Evolutionary conservation across 331 rosid genomes (phyloP).

Genomic region (Dryas integrifolia): DNA sequence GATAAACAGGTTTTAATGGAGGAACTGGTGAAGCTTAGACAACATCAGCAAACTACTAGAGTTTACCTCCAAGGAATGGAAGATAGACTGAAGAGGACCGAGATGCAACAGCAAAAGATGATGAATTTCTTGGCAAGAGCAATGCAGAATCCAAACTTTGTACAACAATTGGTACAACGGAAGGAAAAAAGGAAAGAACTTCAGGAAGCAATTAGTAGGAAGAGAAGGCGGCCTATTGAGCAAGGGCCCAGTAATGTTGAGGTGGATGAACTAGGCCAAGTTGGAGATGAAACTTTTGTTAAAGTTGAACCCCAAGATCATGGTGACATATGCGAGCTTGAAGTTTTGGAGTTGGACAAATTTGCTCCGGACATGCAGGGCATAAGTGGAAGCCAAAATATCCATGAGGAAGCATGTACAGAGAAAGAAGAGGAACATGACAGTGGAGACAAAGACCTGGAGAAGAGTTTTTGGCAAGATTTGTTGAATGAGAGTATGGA

Average conservation of each 20-base stretch:
- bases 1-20: conserved; percentile 64
- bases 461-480: conserved; percentile 38
- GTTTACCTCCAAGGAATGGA: conserved; percentile 56
- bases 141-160: conserved; percentile 55
- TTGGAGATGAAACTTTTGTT: conserved; percentile 11
- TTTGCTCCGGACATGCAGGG: conserved; percentile 11
- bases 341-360: conserved; percentile 20
- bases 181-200: conserved; percentile 49
- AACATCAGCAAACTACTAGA: conserved; percentile 59
- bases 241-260: conserved; percentile 39
- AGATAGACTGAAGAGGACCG: conserved; percentile 50
- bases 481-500: conserved; percentile 45
- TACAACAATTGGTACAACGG: conserved; percentile 48
- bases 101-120: conserved; percentile 62
- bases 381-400: neutral
- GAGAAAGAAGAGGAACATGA: conserved; percentile 21
- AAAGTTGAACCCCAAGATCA: conserved; percentile 23
- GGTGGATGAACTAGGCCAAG: conserved; percentile 19
- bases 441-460: neutral
- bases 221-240: conserved; percentile 59
- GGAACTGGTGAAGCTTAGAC: conserved; percentile 74
- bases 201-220: conserved; percentile 41
- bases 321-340: conserved; percentile 3
- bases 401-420: neutral
- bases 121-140: conserved; percentile 72